Evolutionary conservation across 2,329 filamentous ascomycete genomes (phyloP).

Genomic region (Drechslerella coelobrocha): DNA sequence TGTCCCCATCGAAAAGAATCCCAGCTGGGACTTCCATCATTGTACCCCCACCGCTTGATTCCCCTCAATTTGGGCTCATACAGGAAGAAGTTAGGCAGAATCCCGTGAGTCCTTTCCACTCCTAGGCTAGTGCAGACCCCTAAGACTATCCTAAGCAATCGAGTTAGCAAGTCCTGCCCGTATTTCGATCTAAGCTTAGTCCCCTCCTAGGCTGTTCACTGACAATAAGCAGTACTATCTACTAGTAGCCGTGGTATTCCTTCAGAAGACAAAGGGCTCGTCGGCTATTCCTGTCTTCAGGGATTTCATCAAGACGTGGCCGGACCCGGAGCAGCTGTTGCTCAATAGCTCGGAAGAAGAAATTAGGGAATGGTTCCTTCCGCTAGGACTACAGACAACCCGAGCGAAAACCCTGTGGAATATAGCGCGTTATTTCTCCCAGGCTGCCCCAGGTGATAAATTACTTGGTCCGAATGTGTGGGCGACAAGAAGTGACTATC

Average conservation of each 20-base stretch:
- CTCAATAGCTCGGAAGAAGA: slow-evolving; percentile 19
- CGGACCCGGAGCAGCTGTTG: slow-evolving; percentile 32
- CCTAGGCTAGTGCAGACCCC: not conserved
- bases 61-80: slow-evolving; percentile 36
- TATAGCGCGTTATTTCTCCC: slow-evolving; percentile 30
- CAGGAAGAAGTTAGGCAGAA: slow-evolving; percentile 48
- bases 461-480: slow-evolving; percentile 17
- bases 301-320: slow-evolving; percentile 41
- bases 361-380: slow-evolving; percentile 24
- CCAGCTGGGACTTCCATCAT: slow-evolving; percentile 46
- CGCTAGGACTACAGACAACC: slow-evolving; percentile 35
- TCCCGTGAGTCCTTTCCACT: slow-evolving; percentile 29
- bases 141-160: too few species aligned
- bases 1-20: slow-evolving; percentile 31
- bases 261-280: slow-evolving; percentile 45
- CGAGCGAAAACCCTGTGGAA: slow-evolving; percentile 43
- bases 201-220: too few species aligned
- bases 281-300: slow-evolving; percentile 42
- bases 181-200: too few species aligned
- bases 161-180: too few species aligned
- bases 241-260: slow-evolving; percentile 40
- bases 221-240: slow-evolving; percentile 38
- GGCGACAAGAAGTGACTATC: slow-evolving; percentile 30
- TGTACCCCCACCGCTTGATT: slow-evolving; percentile 37
- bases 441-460: slow-evolving; percentile 16